phyloP scores from a whole-genome alignment of 352 stramenopile species.

The Phytophthora tubulina region DNA sequence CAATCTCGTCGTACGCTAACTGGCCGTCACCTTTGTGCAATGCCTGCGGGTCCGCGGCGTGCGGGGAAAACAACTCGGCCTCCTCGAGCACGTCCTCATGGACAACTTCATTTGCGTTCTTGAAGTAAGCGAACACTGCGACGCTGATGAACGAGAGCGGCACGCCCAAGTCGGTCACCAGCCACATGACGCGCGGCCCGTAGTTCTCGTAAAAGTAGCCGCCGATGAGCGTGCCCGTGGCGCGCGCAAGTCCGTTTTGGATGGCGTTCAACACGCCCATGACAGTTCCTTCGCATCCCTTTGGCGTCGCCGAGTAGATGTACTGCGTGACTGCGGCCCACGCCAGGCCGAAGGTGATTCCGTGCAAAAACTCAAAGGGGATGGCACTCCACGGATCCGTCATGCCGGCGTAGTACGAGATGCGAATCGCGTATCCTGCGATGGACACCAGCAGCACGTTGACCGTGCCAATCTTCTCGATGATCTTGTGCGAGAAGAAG shows the following conservation, averaged over 20 bases:
- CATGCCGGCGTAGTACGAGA: constrained; percentile 78
- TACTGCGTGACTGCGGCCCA: constrained; percentile 78
- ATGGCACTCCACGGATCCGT: constrained; percentile 68
- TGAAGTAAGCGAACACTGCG: constrained; percentile 65
- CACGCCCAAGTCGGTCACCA: constrained; percentile 65
- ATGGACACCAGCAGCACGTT: constrained; percentile 61
- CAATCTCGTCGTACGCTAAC: constrained; percentile 29
- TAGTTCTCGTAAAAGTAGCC: constrained; percentile 82
- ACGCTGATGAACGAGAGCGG: constrained; percentile 68
- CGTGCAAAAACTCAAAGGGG: constrained; percentile 78
- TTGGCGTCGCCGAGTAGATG: constrained; percentile 63
- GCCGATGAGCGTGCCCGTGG: constrained; percentile 66
- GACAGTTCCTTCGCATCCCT: constrained; percentile 68
- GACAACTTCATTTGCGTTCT: constrained; percentile 48
- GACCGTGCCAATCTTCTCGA: constrained; percentile 68
- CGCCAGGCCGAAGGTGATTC: constrained; percentile 69
- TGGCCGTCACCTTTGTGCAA: constrained; percentile 9
- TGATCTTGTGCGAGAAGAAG: constrained; percentile 73
- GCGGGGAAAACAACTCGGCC: constrained; percentile 31
- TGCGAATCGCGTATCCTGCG: constrained; percentile 61
- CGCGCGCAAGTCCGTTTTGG: constrained; percentile 70
- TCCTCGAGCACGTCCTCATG: constrained; percentile 43
- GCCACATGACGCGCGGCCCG: constrained; percentile 66
- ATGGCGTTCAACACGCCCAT: constrained; percentile 79
- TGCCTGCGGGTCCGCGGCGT: constrained; percentile 26